A percentile compares a stretch with the other conserved stretches of the same genome.
These are phyloP conservation scores for Fusarium odoratissimum DNA, from an alignment of 2,329 filamentous ascomycete genomes.

Conservation along the genomic window DNA sequence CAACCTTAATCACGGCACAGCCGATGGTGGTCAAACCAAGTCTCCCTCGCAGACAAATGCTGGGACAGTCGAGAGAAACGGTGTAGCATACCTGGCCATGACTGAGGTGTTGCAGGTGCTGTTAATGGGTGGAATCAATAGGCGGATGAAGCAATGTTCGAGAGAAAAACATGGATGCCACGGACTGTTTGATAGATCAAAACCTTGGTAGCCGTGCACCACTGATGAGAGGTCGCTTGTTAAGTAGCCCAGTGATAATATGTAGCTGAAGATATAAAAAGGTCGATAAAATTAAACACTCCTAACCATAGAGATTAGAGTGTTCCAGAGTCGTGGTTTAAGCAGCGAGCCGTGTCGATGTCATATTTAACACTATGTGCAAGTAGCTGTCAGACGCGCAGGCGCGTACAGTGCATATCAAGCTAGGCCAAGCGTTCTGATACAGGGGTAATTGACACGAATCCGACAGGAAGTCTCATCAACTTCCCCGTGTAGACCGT, in stretches of 20 bases:
- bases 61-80: slow-evolving; percentile 21
- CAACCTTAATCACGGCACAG: slow-evolving; percentile 12
- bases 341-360: slow-evolving; percentile 42
- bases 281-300: slow-evolving; percentile 44
- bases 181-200: slow-evolving; percentile 33
- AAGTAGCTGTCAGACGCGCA: neutral
- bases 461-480: slow-evolving; percentile 31
- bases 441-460: slow-evolving; percentile 31
- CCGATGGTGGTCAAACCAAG: slow-evolving; percentile 10
- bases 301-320: slow-evolving; percentile 43
- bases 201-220: slow-evolving; percentile 25
- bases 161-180: slow-evolving; percentile 42
- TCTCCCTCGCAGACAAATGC: slow-evolving; percentile 19
- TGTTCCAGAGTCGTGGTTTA: slow-evolving; percentile 38
- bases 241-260: slow-evolving; percentile 11
- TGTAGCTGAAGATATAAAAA: slow-evolving; percentile 31
- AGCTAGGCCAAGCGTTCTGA: neutral
- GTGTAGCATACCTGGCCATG: slow-evolving; percentile 14
- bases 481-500: slow-evolving; percentile 37
- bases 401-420: slow-evolving; percentile 44
- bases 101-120: slow-evolving; percentile 16
- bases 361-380: slow-evolving; percentile 3
- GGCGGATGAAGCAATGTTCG: slow-evolving; percentile 32
- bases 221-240: slow-evolving; percentile 30
- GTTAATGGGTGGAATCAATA: slow-evolving; percentile 11